Percentiles rank a stretch among this genome's conserved stretches.
Evolutionary conservation across 306 rosid genomes (phyloP).

Genomic region (Gastrolobium villosum): DNA sequence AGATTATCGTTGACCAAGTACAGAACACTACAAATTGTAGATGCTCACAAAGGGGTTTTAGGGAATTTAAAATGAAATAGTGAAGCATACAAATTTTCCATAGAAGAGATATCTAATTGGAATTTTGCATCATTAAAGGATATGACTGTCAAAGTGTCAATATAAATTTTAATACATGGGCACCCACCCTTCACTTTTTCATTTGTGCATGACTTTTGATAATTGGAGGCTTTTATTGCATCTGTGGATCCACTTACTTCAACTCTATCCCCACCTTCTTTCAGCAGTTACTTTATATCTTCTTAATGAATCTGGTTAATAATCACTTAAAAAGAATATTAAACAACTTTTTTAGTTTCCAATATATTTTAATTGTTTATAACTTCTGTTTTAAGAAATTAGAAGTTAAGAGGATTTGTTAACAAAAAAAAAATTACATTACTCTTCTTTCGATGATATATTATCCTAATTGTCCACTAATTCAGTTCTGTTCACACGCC

Average conservation of each 20-base stretch:
- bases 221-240: slow-evolving; percentile 55
- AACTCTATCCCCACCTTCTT: slow-evolving; percentile 55
- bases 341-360: neutral
- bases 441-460: slow-evolving; percentile 44
- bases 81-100: slow-evolving; percentile 43
- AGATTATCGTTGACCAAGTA: slow-evolving; percentile 18
- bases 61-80: slow-evolving; percentile 38
- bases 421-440: neutral
- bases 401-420: neutral
- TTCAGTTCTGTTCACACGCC: slow-evolving; percentile 45
- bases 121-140: slow-evolving; percentile 42
- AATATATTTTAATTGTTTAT: neutral
- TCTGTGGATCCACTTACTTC: slow-evolving; percentile 65
- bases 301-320: slow-evolving; percentile 34
- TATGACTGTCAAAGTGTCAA: slow-evolving; percentile 50
- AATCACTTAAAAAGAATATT: slow-evolving; percentile 2
- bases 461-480: slow-evolving; percentile 49
- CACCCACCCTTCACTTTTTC: slow-evolving; percentile 55
- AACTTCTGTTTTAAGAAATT: slow-evolving; percentile 2
- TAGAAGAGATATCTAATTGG: slow-evolving; percentile 27
- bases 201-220: slow-evolving; percentile 59
- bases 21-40: slow-evolving; percentile 10
- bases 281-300: slow-evolving; percentile 47
- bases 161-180: slow-evolving; percentile 44
- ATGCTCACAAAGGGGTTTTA: slow-evolving; percentile 6